Evolutionary conservation across 2,329 filamentous ascomycete species (phyloP).

Genomic region (Pseudocercospora vitis): DNA sequence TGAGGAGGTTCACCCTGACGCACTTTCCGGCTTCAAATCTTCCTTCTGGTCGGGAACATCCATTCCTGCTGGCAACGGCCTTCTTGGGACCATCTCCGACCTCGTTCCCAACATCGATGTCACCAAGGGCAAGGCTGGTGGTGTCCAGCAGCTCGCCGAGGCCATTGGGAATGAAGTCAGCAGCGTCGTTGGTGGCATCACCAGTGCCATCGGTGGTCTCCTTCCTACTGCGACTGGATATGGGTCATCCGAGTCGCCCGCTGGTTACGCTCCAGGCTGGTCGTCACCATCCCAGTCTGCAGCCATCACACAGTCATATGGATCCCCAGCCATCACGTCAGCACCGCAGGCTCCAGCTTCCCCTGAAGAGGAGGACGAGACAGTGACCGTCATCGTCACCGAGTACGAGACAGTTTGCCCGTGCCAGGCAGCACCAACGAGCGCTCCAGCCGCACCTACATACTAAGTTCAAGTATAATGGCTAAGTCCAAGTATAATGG

Average conservation of each 20-base stretch:
- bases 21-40: constrained; percentile 42
- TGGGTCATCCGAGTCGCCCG: background rate
- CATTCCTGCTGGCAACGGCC: constrained; percentile 20
- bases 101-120: constrained; percentile 29
- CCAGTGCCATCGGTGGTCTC: constrained; percentile 1
- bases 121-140: constrained; percentile 33
- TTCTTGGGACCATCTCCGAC: constrained; percentile 29
- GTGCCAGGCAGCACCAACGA: constrained; percentile 8
- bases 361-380: constrained; percentile 11
- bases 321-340: constrained; percentile 11
- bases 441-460: constrained; percentile 8
- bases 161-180: constrained; percentile 10
- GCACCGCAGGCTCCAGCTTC: constrained; percentile 12
- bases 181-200: constrained; percentile 5
- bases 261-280: background rate
- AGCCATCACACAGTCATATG: background rate
- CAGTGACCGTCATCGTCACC: constrained; percentile 15
- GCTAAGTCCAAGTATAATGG: constrained; percentile 2
- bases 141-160: constrained; percentile 19
- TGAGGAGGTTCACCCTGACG: constrained; percentile 33
- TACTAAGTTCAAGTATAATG: constrained; percentile 5
- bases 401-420: constrained; percentile 19
- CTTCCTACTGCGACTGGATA: constrained; percentile 4
- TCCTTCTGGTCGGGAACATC: constrained; percentile 42
- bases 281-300: background rate